phyloP scores from a whole-genome alignment of 495 filamentous ascomycete species.

The Corynascus novoguineensis region DNA sequence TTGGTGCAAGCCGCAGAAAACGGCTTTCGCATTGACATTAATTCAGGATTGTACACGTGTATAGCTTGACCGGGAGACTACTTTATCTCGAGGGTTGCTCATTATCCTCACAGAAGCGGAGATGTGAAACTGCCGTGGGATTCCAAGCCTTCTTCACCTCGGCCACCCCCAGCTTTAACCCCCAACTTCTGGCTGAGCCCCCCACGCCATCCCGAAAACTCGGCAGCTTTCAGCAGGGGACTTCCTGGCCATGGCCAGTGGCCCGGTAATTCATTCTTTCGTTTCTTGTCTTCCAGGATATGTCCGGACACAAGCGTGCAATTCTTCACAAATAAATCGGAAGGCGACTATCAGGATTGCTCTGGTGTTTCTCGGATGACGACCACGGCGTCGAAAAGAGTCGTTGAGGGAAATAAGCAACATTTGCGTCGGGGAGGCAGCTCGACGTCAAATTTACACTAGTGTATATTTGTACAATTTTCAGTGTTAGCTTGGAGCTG shows the following conservation, averaged over 20 bases:
- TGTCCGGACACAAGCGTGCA: too few species aligned
- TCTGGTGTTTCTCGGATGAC: not conserved
- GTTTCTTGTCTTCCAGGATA: not conserved
- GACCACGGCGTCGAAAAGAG: too few species aligned
- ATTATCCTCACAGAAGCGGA: too few species aligned
- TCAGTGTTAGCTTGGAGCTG: not conserved
- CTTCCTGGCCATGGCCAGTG: slow-evolving; percentile 7
- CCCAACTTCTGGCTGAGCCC: slow-evolving; percentile 15
- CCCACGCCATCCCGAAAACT: slow-evolving; percentile 20
- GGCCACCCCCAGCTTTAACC: slow-evolving; percentile 15
- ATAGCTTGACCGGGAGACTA: too few species aligned
- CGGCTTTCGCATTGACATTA: too few species aligned
- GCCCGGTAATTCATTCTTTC: slow-evolving; percentile 1
- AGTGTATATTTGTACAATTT: not conserved
- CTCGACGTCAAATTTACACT: not conserved
- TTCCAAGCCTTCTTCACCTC: not conserved
- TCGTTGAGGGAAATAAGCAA: too few species aligned
- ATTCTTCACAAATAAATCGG: too few species aligned
- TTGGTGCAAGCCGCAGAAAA: too few species aligned
- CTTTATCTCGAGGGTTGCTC: too few species aligned
- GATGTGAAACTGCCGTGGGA: too few species aligned
- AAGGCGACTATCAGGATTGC: not conserved
- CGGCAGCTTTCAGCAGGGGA: slow-evolving; percentile 3
- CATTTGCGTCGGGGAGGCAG: not conserved
- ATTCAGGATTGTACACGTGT: too few species aligned